Base-by-base conservation (phyloP, 2,329 filamentous ascomycete genomes). In the Phaeosphaeria sp. region DNA sequence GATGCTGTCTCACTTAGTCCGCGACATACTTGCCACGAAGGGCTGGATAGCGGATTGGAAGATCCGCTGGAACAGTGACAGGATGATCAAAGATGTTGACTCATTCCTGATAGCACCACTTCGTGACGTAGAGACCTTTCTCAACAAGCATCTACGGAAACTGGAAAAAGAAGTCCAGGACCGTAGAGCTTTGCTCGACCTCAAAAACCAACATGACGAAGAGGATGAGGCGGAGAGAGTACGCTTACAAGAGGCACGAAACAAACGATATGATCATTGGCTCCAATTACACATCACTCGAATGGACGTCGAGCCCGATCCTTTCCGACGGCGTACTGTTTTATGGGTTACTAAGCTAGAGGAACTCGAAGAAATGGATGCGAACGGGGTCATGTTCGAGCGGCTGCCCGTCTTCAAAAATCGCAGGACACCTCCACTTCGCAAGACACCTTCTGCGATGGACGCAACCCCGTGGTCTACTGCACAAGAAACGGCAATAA, bases 351-450 rank as follows among this genome's bases (percentile, higher is more conserved):
- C 54, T 5, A 60, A 58, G 8, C 49, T 65, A n/a, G 55, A 63
- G 3, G 58, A 67, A 20, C 1, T 58, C 3, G 66, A 63, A 3
- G 74, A 77, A 18, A 57, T 63, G 22, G 80, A 82, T 49, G 72
- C 75, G 0, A 77, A 80, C 51, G 80, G 80, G 6, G 27, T 70
- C 0, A 53, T 53, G 0, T 80, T 81, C 49, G 74, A 78, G 49
- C 77, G 80, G 5, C 44, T 78, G 1, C 62, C 75, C 1, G 54
- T 77, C 5, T 79, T 82, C 58, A 72, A 67, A 5, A 45, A 73
- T 15, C 75, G 75, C n/a, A 70, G 65, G 2, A 63, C 63, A 40
- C 71, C 60, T 7, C 65, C 61, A 2, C 53, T 56, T 9, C 57
- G 53, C 27, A 54, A 57, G 20, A 25, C 49, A 13, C 55, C 64